phyloP scores from a whole-genome alignment of 345 rosid species.

The Eucalyptus paniculata region DNA sequence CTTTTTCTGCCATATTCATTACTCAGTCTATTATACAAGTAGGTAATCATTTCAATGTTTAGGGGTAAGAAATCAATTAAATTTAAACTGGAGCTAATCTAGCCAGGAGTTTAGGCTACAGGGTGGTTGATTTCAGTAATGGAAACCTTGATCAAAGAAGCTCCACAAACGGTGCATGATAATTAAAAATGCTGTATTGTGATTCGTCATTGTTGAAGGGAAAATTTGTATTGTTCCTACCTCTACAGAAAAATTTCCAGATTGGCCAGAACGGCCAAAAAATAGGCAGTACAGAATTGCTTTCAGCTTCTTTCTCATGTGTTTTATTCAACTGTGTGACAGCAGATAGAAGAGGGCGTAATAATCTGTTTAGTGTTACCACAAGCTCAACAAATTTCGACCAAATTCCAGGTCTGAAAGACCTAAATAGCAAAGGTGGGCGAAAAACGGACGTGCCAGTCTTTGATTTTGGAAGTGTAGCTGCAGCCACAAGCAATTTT shows the following conservation, averaged over 20 bases:
- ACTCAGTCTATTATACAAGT: neutral
- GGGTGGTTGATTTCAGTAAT: too few species aligned
- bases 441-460: neutral
- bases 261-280: neutral
- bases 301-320: neutral
- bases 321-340: neutral
- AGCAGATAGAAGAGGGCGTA: neutral
- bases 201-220: neutral
- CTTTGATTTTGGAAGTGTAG: neutral
- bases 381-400: neutral
- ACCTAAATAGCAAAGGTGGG: neutral
- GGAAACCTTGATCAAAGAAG: neutral
- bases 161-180: neutral
- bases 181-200: neutral
- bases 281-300: neutral
- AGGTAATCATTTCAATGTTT: neutral
- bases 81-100: neutral
- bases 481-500: conserved; percentile 6
- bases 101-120: neutral
- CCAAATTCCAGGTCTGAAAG: neutral
- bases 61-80: too few species aligned
- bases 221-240: neutral
- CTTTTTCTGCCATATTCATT: neutral
- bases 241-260: neutral
- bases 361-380: neutral